Percentiles rank a stretch among this genome's conserved stretches.
Evolutionary conservation across 2,329 filamentous ascomycete species (phyloP).

Genomic region (Scytalidium lignicola): DNA sequence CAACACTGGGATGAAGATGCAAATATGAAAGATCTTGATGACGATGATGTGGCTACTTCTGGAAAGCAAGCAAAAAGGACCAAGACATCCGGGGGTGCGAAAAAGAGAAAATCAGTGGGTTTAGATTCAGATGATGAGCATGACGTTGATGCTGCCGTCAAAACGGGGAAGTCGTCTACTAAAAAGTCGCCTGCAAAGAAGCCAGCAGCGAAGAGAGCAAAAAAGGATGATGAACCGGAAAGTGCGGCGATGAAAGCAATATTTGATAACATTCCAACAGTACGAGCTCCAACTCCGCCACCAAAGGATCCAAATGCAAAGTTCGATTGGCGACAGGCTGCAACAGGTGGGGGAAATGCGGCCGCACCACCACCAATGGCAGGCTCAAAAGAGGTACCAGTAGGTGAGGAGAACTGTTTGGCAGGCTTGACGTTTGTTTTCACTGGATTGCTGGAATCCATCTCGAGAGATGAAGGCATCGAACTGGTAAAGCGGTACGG

Average conservation of each 20-base stretch:
- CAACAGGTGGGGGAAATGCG: constrained; percentile 52
- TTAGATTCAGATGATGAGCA: constrained; percentile 52
- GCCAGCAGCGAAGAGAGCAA: constrained; percentile 45
- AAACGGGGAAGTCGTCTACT: constrained; percentile 17
- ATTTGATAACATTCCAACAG: constrained; percentile 77
- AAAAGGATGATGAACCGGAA: constrained; percentile 63
- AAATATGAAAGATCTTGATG: constrained; percentile 34
- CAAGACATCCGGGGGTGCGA: constrained; percentile 30
- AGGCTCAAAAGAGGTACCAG: constrained; percentile 67
- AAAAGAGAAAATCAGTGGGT: constrained; percentile 55
- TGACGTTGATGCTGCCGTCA: constrained; percentile 50
- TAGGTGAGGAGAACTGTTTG: constrained; percentile 83
- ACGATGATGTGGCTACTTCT: constrained; percentile 36
- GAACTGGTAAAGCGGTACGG: constrained; percentile 88
- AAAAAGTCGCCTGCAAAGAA: constrained; percentile 29
- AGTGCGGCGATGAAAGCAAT: constrained; percentile 74
- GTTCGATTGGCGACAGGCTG: constrained; percentile 70
- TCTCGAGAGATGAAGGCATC: constrained; percentile 81
- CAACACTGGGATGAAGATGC: constrained; percentile 39
- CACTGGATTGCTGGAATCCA: constrained; percentile 75
- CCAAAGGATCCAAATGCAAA: constrained; percentile 64
- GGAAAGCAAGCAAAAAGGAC: constrained; percentile 20
- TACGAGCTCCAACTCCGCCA: constrained; percentile 80
- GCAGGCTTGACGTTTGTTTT: constrained; percentile 91
- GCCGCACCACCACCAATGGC: constrained; percentile 53